A percentile compares a stretch with the other conserved stretches of the same genome.
Conservation (phyloP, 2,329 filamentous ascomycete species). For the Epichloe elymi region DNA sequence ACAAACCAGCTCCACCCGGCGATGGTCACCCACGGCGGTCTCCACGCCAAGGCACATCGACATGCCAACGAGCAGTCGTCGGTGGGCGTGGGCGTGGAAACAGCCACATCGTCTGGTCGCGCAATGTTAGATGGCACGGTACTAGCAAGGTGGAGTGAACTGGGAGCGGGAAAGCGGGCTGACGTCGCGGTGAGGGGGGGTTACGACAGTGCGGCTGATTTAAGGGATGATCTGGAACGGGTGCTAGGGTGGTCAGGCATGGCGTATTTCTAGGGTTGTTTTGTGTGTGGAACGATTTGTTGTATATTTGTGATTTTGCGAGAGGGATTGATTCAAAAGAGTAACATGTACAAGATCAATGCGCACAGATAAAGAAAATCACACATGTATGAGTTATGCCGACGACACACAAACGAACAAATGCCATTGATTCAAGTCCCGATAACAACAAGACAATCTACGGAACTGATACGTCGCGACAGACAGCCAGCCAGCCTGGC, state of each 20-base stretch:
- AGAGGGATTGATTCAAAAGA: too few relatives aligned
- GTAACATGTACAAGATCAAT: too few relatives aligned
- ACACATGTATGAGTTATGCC: neutral
- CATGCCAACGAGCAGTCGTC: constrained; percentile 27
- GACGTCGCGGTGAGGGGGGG: constrained; percentile 74
- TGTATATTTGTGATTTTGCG: too few relatives aligned
- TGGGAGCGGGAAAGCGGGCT: constrained; percentile 54
- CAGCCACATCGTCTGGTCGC: constrained; percentile 40
- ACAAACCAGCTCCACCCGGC: constrained; percentile 67
- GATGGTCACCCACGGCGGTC: constrained; percentile 59
- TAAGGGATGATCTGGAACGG: constrained; percentile 56
- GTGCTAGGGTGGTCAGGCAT: constrained; percentile 51
- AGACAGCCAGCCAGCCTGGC: too few relatives aligned
- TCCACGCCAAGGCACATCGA: constrained; percentile 75
- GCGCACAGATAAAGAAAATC: too few relatives aligned
- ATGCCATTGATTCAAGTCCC: too few relatives aligned
- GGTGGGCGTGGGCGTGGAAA: constrained; percentile 39
- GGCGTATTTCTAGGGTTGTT: constrained; percentile 22
- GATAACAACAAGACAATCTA: too few relatives aligned
- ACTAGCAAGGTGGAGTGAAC: constrained; percentile 60
- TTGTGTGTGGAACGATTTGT: neutral
- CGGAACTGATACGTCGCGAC: too few relatives aligned
- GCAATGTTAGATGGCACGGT: constrained; percentile 70
- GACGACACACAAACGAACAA: too few relatives aligned
- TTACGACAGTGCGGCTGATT: constrained; percentile 47